Evolutionary conservation across 208 protist genomes (phyloP).

Genomic region (Trypanosoma conorhini): DNA sequence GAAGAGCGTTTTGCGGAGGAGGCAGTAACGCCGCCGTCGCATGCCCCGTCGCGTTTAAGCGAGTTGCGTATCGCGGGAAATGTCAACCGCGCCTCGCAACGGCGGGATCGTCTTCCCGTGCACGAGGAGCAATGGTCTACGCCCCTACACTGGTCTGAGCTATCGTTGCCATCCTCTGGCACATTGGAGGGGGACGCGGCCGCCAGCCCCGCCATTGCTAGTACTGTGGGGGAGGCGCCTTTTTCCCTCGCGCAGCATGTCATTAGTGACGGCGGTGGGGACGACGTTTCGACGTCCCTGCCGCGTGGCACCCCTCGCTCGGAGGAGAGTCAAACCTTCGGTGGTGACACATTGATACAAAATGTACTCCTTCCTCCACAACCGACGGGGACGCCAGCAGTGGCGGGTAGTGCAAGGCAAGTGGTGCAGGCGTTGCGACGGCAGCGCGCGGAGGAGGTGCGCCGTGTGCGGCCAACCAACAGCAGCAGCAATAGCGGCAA

Average conservation of each 20-base stretch:
- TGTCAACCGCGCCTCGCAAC: neutral
- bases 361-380: neutral
- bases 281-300: neutral
- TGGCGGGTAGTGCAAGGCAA: slow-evolving; percentile 16
- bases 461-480: neutral
- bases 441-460: slow-evolving; percentile 6
- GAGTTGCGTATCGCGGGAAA: neutral
- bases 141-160: neutral
- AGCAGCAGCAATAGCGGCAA: neutral
- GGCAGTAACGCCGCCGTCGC: neutral
- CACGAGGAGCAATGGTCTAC: neutral
- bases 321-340: neutral
- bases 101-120: neutral
- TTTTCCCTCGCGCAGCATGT: neutral
- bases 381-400: neutral
- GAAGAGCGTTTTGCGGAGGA: slow-evolving; percentile 4
- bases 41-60: neutral
- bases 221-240: neutral
- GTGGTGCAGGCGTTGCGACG: slow-evolving; percentile 14
- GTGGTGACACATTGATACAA: neutral
- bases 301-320: neutral
- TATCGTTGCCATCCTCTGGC: neutral
- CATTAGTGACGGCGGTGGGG: neutral
- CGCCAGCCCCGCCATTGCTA: neutral
- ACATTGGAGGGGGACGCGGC: neutral